Evolutionary conservation across 768 basidiomycete species (phyloP), one percentile per base, ranked within the genome.

Genomic region (Psilocybe tampanensis): DNA sequence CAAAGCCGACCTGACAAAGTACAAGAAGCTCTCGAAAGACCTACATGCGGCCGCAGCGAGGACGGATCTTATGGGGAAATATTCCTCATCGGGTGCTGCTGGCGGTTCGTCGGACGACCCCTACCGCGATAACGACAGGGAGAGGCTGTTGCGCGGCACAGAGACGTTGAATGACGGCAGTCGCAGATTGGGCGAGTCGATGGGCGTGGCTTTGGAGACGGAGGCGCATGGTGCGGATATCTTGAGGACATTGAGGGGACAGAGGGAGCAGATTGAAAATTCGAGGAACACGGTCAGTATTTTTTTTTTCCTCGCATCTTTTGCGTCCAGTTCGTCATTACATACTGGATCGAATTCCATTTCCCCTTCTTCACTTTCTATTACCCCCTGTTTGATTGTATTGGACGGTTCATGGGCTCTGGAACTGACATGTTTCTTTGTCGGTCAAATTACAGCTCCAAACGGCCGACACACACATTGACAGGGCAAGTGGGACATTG

Each of bases 191-290:
- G 78, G 84, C 49, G 90, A 94, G 47, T 88, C 87, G 12, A 93
- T 94, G 48, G 77, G 94, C 8, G 78, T 97, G 24, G 95, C 95
- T n/a, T 74, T 97, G 32, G 94, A 97, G 78, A 90, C 95, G 6
- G 95, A 97, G 72, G 86, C 90, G 65, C 81, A 94, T 34, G 95
- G 95, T 1, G 89, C 92, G 4, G 94, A 94, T 63, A 96, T 97
- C 62, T 65, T 98, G 70, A 73, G 88, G 62, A 89, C 82, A 62
- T 75, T 98, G 66, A 75, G 92, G 55, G 80, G 82, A 0, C 95
- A 98, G 75, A 74, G 95, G 57, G 95, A 96, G 70, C 92, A 92
- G 71, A 93, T 98, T 55, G 90, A 94, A 75, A 89, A 92, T 66
- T 80, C 94, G 11, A 73, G 94, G 62, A 89, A 94, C 73, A 91